Evolutionary conservation across 2,329 filamentous ascomycete genomes (phyloP).

Genomic region (Didymella pomorum): DNA sequence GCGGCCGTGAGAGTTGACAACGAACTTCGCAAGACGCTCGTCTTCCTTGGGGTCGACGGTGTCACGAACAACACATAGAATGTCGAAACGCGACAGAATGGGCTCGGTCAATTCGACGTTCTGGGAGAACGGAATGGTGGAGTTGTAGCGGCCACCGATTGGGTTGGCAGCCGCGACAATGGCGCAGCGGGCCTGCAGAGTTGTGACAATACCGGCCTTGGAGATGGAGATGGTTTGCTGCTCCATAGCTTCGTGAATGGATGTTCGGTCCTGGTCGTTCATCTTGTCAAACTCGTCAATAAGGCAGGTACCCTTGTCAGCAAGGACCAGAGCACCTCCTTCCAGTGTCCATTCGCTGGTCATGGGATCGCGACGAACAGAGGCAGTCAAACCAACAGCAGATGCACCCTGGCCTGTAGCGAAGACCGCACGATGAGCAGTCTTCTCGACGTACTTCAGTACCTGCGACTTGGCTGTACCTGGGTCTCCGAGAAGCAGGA

Average conservation of each 20-base stretch:
- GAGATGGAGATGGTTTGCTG: conserved; percentile 99
- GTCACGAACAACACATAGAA: conserved; percentile 93
- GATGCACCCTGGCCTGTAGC: conserved; percentile 97
- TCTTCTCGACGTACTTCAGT: conserved; percentile 97
- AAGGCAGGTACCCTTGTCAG: conserved; percentile 91
- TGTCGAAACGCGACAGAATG: conserved; percentile 97
- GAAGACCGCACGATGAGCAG: conserved; percentile 94
- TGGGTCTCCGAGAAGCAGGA: conserved; percentile 92
- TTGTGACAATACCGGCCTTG: conserved; percentile 98
- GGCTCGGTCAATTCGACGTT: conserved; percentile 98
- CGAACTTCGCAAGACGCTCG: conserved; percentile 91
- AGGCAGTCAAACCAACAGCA: conserved; percentile 96
- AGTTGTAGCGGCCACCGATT: conserved; percentile 95
- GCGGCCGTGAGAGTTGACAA: conserved; percentile 90
- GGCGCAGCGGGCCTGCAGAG: conserved; percentile 91
- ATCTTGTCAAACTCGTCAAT: conserved; percentile 99
- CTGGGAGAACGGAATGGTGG: conserved; percentile 91
- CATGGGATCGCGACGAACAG: conserved; percentile 91
- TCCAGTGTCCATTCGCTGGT: conserved; percentile 98
- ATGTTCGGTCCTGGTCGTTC: conserved; percentile 98
- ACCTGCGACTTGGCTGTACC: conserved; percentile 98
- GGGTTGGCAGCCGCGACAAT: conserved; percentile 98
- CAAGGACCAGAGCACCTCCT: conserved; percentile 92
- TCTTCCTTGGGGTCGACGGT: conserved; percentile 93
- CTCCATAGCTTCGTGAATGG: conserved; percentile 99